Evolutionary conservation across 1,139 yeast genomes (phyloP).

Genomic region (Barnettozyma hawaiiensis): DNA sequence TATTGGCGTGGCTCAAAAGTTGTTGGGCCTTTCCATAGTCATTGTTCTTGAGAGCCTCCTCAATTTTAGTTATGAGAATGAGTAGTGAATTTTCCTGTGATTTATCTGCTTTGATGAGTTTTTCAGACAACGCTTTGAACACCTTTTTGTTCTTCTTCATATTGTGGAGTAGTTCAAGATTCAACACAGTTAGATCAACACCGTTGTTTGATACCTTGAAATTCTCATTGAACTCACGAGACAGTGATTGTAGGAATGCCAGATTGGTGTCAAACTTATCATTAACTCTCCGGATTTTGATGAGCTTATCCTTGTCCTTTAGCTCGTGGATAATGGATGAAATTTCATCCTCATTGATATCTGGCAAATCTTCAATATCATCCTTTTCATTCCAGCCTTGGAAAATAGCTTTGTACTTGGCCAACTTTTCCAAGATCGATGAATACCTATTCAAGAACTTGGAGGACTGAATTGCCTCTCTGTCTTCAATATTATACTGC

Average conservation of each 20-base stretch:
- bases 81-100: constrained; percentile 18
- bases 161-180: constrained; percentile 14
- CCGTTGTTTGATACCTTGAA: constrained; percentile 15
- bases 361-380: constrained; percentile 16
- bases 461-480: constrained; percentile 46
- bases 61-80: constrained; percentile 16
- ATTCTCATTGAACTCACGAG: constrained; percentile 15
- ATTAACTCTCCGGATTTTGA: constrained; percentile 23
- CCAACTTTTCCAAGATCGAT: constrained; percentile 12
- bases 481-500: constrained; percentile 62
- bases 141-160: constrained; percentile 13
- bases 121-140: constrained; percentile 9
- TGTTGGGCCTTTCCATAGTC: constrained; percentile 18
- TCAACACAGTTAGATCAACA: constrained; percentile 15
- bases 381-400: constrained; percentile 31
- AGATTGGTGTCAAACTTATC: constrained; percentile 19
- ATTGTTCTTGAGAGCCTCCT: constrained; percentile 16
- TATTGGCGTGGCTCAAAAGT: constrained; percentile 15
- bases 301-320: constrained; percentile 9
- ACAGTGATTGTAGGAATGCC: constrained; percentile 13
- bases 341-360: constrained; percentile 22
- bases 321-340: constrained; percentile 15
- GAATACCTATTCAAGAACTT: constrained; percentile 46
- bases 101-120: constrained; percentile 3
- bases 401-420: constrained; percentile 26